Evolutionary conservation across 148 eudicot genomes (phyloP), one percentile per base, ranked within the genome.

Genomic region (Limonium bicolor): DNA sequence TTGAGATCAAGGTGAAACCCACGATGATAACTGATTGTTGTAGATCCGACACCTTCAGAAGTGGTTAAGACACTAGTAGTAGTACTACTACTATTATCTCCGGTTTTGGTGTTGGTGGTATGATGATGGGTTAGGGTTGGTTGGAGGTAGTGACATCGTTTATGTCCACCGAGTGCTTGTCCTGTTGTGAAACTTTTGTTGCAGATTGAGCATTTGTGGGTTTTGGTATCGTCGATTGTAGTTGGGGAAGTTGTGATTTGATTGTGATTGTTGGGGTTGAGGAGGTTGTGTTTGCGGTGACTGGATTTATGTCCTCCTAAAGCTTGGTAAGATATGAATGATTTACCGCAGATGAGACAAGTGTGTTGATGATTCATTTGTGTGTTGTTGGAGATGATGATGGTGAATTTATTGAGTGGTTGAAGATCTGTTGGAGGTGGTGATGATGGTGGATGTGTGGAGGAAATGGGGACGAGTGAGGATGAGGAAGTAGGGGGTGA

Each of bases 111-210:
- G 7, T 11, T 11, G 33, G 7, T 11, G 7, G 68, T n/a, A n/a
- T n/a, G n/a, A n/a, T n/a, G n/a, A n/a, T n/a, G n/a, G n/a, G n/a
- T n/a, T n/a, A n/a, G n/a, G n/a, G n/a, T n/a, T n/a, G n/a, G n/a
- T n/a, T n/a, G n/a, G n/a, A n/a, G 74, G 41, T 72, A 72, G 65
- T 72, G 78, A 41, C 78, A 25, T 10, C 78, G 53, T 59, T 72
- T 72, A 64, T 72, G 78, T 1, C 78, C 78, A 0, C 78, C 78
- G 62, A 72, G 34, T 12, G 78, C 78, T 55, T 72, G 78, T 14
- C 78, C 78, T 7, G 71, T 56, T 2, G 74, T 61, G 41, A 72
- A 72, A 28, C 67, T 36, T n/a, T n/a, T n/a, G n/a, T n/a, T n/a
- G n/a, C n/a, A n/a, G n/a, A n/a, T n/a, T n/a, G n/a, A n/a, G n/a